These are phyloP conservation scores for Skeletonema grethae DNA, from an alignment of 108 stramenopile genomes.

Conservation along the genomic window DNA sequence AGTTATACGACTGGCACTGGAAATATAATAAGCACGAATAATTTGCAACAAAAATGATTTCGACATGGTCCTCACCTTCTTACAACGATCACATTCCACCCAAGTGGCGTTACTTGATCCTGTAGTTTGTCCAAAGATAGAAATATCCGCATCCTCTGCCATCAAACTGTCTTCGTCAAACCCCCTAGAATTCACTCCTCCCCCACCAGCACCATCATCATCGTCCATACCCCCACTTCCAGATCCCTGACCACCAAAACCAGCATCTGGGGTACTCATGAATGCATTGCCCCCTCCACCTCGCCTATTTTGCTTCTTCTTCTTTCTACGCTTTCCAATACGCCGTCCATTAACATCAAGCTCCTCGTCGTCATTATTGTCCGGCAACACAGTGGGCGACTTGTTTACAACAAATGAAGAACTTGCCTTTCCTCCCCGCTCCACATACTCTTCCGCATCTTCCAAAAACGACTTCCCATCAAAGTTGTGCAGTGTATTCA, in stretches of 20 bases:
- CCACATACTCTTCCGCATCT: conserved; percentile 45
- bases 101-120: conserved; percentile 83
- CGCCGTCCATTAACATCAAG: conserved; percentile 32
- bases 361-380: conserved; percentile 18
- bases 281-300: conserved; percentile 13
- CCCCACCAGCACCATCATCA: conserved; percentile 23
- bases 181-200: conserved; percentile 23
- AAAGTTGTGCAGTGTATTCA: conserved; percentile 37
- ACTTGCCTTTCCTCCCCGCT: conserved; percentile 5
- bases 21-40: neutral
- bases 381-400: neutral
- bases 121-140: conserved; percentile 86
- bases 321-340: conserved; percentile 43
- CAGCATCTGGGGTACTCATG: conserved; percentile 5
- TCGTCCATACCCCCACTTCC: conserved; percentile 32
- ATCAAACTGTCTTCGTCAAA: conserved; percentile 33
- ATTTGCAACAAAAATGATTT: neutral
- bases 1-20: neutral
- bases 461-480: conserved; percentile 38
- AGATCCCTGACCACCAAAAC: conserved; percentile 33
- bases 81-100: conserved; percentile 92
- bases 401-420: conserved; percentile 7
- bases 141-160: conserved; percentile 68
- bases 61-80: conserved; percentile 58
- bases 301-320: conserved; percentile 36